Evolutionary conservation across 202 grass and related monocot species (phyloP), one percentile per base, ranked within the genome.

Genomic region (Schoenoplectus tabernaemontani): DNA sequence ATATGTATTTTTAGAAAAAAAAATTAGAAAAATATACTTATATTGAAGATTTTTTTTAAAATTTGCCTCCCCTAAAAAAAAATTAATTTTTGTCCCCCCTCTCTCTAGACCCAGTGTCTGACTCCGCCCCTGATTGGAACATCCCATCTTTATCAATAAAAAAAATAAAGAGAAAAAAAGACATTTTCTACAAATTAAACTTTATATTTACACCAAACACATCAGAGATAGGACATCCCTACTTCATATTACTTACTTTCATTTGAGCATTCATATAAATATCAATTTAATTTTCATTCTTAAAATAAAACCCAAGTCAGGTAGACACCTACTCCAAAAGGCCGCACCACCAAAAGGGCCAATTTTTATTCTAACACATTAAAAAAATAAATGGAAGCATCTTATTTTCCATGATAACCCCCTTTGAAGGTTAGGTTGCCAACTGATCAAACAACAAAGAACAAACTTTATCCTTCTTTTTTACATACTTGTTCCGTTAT

Each of bases 321-420:
- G 85, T 77, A 4, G 81, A 70, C 89, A 93, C 17, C 91, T 71
- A 44, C 91, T 94, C 94, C 91, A 90, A 66, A 87, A 90, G 2
- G 89, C 91, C 20, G 90, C 76, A 20, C 95, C 95, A 2, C 83
- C 82, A 4, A 97, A 86, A 16, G 89, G 91, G 3, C 91, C 91
- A 0, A 94, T 17, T 85, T 93, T 97, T 32, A 94, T 57, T 64
- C 84, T 71, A 24, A 97, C 7, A 7, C 83, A 80, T 60, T 94
- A n/a, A 86, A 7, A 97, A 97, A 74, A 97, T 87, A 73, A 97
- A 97, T 32, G 91, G 91, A 11, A 97, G 86, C 44, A 94, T 97
- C 73, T 84, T 93, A 70, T 92, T 83, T 94, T 92, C 91, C 91
- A 97, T 41, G 91, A 97, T 20, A 94, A 37, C 87, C 67, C 59